Conservation (phyloP, 768 basidiomycete species). For the Phanerochaete sordida region DNA sequence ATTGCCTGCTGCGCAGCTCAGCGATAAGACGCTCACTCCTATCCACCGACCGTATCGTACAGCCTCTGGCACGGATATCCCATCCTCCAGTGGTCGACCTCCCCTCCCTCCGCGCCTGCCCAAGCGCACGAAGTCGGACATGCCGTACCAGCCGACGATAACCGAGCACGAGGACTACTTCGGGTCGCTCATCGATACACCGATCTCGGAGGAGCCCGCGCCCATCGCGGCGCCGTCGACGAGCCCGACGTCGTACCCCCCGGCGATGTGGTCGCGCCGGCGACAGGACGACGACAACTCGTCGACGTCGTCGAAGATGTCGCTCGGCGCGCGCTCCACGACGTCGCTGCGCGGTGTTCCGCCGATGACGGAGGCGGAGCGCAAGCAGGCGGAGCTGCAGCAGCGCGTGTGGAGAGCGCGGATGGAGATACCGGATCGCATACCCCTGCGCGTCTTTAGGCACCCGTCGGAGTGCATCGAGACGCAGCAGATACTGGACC, state of each 20-base stretch:
- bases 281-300: slow-evolving; percentile 6
- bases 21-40: slow-evolving; percentile 1
- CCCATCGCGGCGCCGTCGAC: slow-evolving; percentile 10
- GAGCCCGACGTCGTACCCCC: background rate
- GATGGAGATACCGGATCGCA: slow-evolving; percentile 50
- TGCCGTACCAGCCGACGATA: background rate
- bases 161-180: slow-evolving; percentile 13
- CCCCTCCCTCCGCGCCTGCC: slow-evolving; percentile 1
- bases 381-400: slow-evolving; percentile 57
- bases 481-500: slow-evolving; percentile 37
- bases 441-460: slow-evolving; percentile 64
- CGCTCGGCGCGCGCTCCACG: background rate
- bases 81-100: background rate
- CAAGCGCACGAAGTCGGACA: slow-evolving; percentile 11
- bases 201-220: slow-evolving; percentile 21
- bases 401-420: slow-evolving; percentile 60
- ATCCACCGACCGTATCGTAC: slow-evolving; percentile 7
- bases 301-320: slow-evolving; percentile 6
- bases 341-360: slow-evolving; percentile 1
- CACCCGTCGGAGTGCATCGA: slow-evolving; percentile 70
- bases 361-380: slow-evolving; percentile 48
- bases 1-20: background rate
- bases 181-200: slow-evolving; percentile 10
- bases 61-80: slow-evolving; percentile 12
- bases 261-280: background rate